Conservation (phyloP, 2,329 filamentous ascomycete species). For the Trichoderma polysporum region DNA sequence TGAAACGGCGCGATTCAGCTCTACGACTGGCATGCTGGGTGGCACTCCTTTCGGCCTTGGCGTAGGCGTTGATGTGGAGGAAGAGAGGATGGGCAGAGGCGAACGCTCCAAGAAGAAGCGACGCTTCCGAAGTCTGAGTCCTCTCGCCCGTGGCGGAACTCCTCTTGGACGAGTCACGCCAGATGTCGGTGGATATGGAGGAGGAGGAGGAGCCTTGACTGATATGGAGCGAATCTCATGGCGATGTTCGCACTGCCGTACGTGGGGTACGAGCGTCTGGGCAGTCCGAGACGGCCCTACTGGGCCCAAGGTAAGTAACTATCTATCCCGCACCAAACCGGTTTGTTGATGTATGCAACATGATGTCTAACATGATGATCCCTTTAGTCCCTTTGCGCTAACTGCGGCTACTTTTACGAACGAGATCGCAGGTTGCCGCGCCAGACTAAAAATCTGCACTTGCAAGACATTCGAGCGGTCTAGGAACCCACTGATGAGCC, state of each 20-base stretch:
- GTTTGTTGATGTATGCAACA: neutral
- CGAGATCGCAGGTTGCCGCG: constrained; percentile 76
- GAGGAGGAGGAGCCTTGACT: constrained; percentile 65
- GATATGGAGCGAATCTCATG: constrained; percentile 79
- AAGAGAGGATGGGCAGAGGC: constrained; percentile 87
- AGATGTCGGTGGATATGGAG: constrained; percentile 73
- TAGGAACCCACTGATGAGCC: constrained; percentile 30
- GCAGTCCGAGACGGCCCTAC: constrained; percentile 87
- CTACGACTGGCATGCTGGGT: constrained; percentile 76
- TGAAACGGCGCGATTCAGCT: constrained; percentile 90
- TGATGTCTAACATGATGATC: constrained; percentile 22
- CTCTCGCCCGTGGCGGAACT: constrained; percentile 63
- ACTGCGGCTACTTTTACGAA: constrained; percentile 87
- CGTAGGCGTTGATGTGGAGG: constrained; percentile 54
- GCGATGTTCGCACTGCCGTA: constrained; percentile 83
- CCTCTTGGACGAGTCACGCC: constrained; percentile 76
- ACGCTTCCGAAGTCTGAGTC: constrained; percentile 84
- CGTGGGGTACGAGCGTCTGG: constrained; percentile 92
- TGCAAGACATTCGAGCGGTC: constrained; percentile 34
- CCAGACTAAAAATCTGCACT: constrained; percentile 43
- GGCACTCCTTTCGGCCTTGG: constrained; percentile 66
- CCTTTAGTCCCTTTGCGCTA: constrained; percentile 79
- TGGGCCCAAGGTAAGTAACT: constrained; percentile 72
- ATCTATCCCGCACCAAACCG: neutral
- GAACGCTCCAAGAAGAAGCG: constrained; percentile 95